Evolutionary conservation across 345 rosid genomes (phyloP).

Genomic region (Syzygium aromaticum): DNA sequence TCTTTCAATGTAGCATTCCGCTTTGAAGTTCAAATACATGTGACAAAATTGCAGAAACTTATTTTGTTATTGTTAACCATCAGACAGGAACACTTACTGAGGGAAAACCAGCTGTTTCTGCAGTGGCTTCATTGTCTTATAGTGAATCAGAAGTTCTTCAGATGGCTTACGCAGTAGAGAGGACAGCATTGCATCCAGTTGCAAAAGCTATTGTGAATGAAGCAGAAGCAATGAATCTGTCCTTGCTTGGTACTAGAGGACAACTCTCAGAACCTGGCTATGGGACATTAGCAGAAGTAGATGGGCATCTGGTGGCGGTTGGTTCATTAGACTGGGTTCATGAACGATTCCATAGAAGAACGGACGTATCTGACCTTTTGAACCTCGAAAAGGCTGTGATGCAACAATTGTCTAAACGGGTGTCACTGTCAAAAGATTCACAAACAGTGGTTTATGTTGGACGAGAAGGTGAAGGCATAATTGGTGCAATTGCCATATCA

Average conservation of each 20-base stretch:
- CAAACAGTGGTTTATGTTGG: slow-evolving; percentile 84
- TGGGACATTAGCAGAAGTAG: slow-evolving; percentile 89
- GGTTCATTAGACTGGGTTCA: slow-evolving; percentile 83
- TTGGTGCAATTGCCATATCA: slow-evolving; percentile 83
- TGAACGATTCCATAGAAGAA: slow-evolving; percentile 49
- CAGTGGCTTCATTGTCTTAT: slow-evolving; percentile 49
- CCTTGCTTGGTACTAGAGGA: slow-evolving; percentile 73
- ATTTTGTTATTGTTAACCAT: slow-evolving; percentile 4
- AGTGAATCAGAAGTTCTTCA: slow-evolving; percentile 65
- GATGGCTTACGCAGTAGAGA: slow-evolving; percentile 94
- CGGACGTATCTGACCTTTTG: slow-evolving; percentile 29
- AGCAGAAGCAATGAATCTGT: slow-evolving; percentile 52
- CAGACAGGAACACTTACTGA: slow-evolving; percentile 96
- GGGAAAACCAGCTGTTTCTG: slow-evolving; percentile 80
- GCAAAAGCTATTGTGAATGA: slow-evolving; percentile 73
- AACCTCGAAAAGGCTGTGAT: slow-evolving; percentile 37
- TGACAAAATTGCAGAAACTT: not conserved
- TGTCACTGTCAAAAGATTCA: slow-evolving; percentile 46
- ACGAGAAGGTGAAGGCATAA: slow-evolving; percentile 75
- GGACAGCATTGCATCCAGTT: slow-evolving; percentile 81
- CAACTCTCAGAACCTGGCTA: slow-evolving; percentile 89
- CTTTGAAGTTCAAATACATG: not conserved
- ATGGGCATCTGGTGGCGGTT: slow-evolving; percentile 78
- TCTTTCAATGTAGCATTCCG: not conserved
- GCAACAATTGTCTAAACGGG: slow-evolving; percentile 23